Evolutionary conservation across 805 yeast species (phyloP), one percentile per base, ranked within the genome.

Genomic region (Gaillardinia entomophila): DNA sequence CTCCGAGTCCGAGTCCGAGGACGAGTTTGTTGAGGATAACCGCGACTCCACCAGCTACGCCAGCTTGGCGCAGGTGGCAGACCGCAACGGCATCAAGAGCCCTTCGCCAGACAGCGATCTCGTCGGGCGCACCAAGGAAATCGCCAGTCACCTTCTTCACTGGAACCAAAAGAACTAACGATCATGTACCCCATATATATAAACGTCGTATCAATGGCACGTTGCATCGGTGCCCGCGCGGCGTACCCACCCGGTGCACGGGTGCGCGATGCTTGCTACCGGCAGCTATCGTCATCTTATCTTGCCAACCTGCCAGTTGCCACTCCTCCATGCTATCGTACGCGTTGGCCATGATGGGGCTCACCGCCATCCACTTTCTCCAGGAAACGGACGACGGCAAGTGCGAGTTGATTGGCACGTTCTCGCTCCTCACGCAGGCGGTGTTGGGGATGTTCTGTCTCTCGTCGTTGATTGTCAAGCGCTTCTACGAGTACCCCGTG

Each of bases 361-460:
- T 4, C n/a, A 8, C n/a, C n/a, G 12, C 6, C 22, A 10, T 10
- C n/a, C 12, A 12, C 24, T 4, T 4, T 11, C 12, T 8, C 24
- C 5, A 34, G n/a, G n/a, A n/a, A n/a, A n/a, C n/a, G 10, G 50
- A 50, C 16, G 58, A 49, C 17, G 60, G 58, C 32, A 62, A 64
- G 35, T 66, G 72, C 48, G 71, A 65, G 41, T 45, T 66, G 12
- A 57, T 90, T 20, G 97, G 97, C 1, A 90, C 96, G 3, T 83
- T 88, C 37, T 86, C 97, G 1, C 65, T 90, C 20, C 33, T 81
- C 4, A 78, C 94, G 12, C 98, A 90, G 55, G 70, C 74, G 2
- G 51, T 75, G 4, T 62, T 92, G 61, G 98, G 97, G 0, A 51
- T 82, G 6, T 61, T 88, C 16, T 88, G 95, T 10, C 55, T 92